phyloP scores from a whole-genome alignment of 164 flowering plant genomes.

The Chloranthus sessilifolius region DNA sequence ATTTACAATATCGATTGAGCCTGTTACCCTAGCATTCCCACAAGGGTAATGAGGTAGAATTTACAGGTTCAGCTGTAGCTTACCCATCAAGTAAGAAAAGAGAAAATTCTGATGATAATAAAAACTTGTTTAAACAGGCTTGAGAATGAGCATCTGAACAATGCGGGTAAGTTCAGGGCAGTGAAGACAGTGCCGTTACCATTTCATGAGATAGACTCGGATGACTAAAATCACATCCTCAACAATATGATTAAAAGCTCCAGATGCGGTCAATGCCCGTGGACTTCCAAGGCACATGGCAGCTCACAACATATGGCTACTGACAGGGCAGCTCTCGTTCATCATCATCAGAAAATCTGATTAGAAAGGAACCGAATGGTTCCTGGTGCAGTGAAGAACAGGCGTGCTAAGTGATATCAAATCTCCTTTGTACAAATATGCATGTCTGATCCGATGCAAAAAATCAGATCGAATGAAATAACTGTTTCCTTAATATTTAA shows the following conservation, averaged over 20 bases:
- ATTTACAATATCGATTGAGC: too few relatives aligned
- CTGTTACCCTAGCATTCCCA: too few relatives aligned
- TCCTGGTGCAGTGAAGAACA: neutral
- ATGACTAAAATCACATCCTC: slow-evolving; percentile 19
- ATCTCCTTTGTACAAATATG: neutral
- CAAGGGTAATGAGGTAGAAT: too few relatives aligned
- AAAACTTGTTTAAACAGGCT: slow-evolving; percentile 38
- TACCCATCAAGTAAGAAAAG: neutral
- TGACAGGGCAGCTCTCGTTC: neutral
- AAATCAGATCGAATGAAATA: neutral
- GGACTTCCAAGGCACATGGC: slow-evolving; percentile 21
- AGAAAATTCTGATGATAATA: neutral
- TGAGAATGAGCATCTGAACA: slow-evolving; percentile 76
- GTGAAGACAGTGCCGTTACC: slow-evolving; percentile 67
- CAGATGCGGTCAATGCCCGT: neutral
- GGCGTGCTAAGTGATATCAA: neutral
- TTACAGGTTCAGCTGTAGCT: slow-evolving; percentile 2
- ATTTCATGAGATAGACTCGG: slow-evolving; percentile 56
- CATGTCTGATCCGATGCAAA: neutral
- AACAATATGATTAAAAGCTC: too few relatives aligned
- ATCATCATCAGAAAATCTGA: neutral
- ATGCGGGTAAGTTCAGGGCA: slow-evolving; percentile 65
- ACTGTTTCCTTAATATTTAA: too few relatives aligned
- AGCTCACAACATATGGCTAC: neutral
- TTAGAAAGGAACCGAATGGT: neutral